These are phyloP conservation scores for Fusarium floridanum DNA, from an alignment of 2,329 filamentous ascomycete genomes.

Conservation along the genomic window DNA sequence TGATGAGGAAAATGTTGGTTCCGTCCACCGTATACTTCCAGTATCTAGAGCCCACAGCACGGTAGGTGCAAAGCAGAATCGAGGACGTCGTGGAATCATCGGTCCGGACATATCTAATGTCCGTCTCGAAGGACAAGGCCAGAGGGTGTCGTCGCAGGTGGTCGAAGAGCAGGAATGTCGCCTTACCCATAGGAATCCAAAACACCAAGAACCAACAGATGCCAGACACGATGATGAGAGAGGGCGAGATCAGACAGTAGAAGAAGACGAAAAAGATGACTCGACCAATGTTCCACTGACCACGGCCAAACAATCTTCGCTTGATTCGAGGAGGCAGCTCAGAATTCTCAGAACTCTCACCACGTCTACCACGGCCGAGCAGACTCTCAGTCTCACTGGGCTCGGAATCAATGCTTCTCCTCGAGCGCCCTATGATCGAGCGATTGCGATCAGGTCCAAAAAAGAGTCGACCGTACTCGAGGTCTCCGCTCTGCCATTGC, in stretches of 20 bases:
- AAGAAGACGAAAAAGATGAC: conserved; percentile 98
- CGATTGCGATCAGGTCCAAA: conserved; percentile 86
- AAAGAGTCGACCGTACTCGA: conserved; percentile 95
- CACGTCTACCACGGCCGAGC: conserved; percentile 72
- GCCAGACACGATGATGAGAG: conserved; percentile 85
- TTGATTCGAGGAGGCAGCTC: conserved; percentile 66
- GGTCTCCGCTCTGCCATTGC: conserved; percentile 97
- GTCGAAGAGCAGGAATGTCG: conserved; percentile 88
- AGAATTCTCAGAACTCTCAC: conserved; percentile 56
- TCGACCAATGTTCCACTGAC: conserved; percentile 93
- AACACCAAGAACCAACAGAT: conserved; percentile 98
- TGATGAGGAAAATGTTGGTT: conserved; percentile 99
- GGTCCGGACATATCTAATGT: conserved; percentile 79
- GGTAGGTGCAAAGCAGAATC: conserved; percentile 95
- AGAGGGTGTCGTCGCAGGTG: conserved; percentile 94
- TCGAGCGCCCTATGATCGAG: conserved; percentile 86
- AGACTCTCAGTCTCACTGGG: conserved; percentile 90
- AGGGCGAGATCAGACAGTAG: conserved; percentile 90
- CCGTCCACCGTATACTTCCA: conserved; percentile 99
- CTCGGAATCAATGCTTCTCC: conserved; percentile 88
- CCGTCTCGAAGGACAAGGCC: conserved; percentile 92
- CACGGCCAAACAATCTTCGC: conserved; percentile 90
- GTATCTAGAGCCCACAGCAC: conserved; percentile 92
- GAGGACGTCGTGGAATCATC: conserved; percentile 81
- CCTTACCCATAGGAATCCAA: conserved; percentile 98